Evolutionary conservation across 2,329 filamentous ascomycete genomes (phyloP), one percentile per base, ranked within the genome.

Genomic region (Sarocladium strictum): DNA sequence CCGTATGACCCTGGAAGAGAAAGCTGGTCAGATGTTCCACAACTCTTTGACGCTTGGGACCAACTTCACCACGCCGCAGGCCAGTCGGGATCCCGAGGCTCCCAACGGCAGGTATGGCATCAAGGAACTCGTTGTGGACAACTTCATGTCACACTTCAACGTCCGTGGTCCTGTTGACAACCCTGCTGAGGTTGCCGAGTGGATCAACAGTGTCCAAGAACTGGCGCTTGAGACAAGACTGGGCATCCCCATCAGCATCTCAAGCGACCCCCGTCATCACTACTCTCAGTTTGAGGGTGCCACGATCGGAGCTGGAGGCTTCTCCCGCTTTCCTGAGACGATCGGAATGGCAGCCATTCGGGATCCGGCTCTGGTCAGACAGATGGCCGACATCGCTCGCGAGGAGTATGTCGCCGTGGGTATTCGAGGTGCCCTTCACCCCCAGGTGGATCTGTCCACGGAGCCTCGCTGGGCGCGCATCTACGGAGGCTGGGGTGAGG

Each of bases 251-350:
- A 64, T 78, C 23, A 53, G 15, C 35, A 60, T 78, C 2, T 76
- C 75, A 1, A 69, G 75, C 0, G 76, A 79, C 32, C 76, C 76
- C 0, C 70, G 73, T 1, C 74, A 78, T 56, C 64, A 69, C 3
- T 76, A 75, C 60, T 71, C 70, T 1, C 67, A 73, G 26, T 72
- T 73, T 32, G 57, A 72, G 1, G 76, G 71, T 2, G 76, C 71
- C 2, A 72, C 70, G 0, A 73, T 75, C 57, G 61, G 63, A 0
- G 73, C 75, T 0, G 73, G 69, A 0, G 65, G 63, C 0, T 74
- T 81, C 57, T 77, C 74, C 0, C 71, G 76, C 54, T 80, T 78
- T 77, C 78, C 78, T 0, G 76, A 79, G 55, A 72, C 71, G 0
- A 60, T 79, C 7, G 78, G 78, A 0, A 63, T 81, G 9, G 77